These are phyloP conservation scores for Plasmodium malariae DNA, from an alignment of 169 alveolate genomes.

Conservation along the genomic window DNA sequence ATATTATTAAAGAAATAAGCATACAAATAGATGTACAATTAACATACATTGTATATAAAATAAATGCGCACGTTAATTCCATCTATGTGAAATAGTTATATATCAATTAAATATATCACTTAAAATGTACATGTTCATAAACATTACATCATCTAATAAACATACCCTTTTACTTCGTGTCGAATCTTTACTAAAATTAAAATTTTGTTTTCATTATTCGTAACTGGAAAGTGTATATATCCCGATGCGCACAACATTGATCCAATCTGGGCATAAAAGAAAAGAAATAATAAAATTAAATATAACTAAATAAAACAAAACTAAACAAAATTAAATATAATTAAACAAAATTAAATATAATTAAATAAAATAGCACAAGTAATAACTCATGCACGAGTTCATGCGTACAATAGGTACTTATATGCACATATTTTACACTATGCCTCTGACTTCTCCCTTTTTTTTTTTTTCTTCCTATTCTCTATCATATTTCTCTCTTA, in stretches of 20 bases:
- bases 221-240: constrained; percentile 52
- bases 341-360: not conserved
- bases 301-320: not conserved
- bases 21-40: not conserved
- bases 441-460: too few relatives aligned
- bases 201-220: constrained; percentile 55
- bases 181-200: constrained; percentile 66
- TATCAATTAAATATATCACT: too few relatives aligned
- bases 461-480: too few relatives aligned
- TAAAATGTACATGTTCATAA: not conserved
- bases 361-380: not conserved
- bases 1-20: not conserved
- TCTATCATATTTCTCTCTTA: too few relatives aligned
- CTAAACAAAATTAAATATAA: too few relatives aligned
- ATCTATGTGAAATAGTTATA: not conserved
- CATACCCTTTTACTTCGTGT: constrained; percentile 59
- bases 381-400: too few relatives aligned
- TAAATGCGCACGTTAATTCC: not conserved
- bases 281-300: not conserved
- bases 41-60: not conserved
- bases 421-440: too few relatives aligned
- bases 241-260: constrained; percentile 65
- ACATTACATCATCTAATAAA: not conserved
- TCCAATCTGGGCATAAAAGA: constrained; percentile 46
- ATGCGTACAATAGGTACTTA: too few relatives aligned